phyloP scores from a whole-genome alignment of 176 grass and related monocot genomes.

The Oryza meridionalis region DNA sequence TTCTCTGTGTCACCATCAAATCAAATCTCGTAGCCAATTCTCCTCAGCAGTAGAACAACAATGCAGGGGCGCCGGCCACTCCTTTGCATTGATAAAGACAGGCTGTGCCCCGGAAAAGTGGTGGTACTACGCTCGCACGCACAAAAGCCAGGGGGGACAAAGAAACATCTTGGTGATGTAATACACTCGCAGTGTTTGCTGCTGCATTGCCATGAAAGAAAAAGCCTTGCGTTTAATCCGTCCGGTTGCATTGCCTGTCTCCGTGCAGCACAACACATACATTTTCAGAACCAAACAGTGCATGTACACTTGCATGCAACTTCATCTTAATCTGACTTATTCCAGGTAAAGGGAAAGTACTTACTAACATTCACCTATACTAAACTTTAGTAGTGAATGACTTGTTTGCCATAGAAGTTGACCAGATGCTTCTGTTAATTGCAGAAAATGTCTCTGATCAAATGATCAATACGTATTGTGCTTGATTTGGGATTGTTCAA shows the following conservation, averaged over 20 bases:
- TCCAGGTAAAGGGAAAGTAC: no score
- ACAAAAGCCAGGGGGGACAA: slow-evolving; percentile 48
- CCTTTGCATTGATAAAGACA: slow-evolving; percentile 50
- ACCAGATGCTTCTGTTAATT: not conserved
- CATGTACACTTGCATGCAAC: no score
- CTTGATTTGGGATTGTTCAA: not conserved
- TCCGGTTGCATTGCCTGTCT: slow-evolving; percentile 35
- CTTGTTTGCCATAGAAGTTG: not conserved
- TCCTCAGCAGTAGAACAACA: not conserved
- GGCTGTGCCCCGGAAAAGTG: slow-evolving; percentile 27
- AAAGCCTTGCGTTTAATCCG: slow-evolving; percentile 40
- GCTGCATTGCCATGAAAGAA: slow-evolving; percentile 25
- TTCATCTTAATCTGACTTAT: no score
- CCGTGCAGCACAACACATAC: slow-evolving; percentile 36
- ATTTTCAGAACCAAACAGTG: not conserved
- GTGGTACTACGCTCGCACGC: slow-evolving; percentile 9
- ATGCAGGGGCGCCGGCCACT: not conserved
- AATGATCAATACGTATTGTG: not conserved
- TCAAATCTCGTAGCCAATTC: slow-evolving; percentile 35
- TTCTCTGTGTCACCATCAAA: slow-evolving; percentile 32
- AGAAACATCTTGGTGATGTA: slow-evolving; percentile 48
- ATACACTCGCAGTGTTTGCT: slow-evolving; percentile 50
- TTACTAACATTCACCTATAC: no score
- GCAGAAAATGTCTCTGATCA: not conserved
- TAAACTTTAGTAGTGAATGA: no score